These are phyloP conservation scores for Endocalyx cinctus DNA, from an alignment of 2,329 filamentous ascomycete genomes.

Conservation along the genomic window DNA sequence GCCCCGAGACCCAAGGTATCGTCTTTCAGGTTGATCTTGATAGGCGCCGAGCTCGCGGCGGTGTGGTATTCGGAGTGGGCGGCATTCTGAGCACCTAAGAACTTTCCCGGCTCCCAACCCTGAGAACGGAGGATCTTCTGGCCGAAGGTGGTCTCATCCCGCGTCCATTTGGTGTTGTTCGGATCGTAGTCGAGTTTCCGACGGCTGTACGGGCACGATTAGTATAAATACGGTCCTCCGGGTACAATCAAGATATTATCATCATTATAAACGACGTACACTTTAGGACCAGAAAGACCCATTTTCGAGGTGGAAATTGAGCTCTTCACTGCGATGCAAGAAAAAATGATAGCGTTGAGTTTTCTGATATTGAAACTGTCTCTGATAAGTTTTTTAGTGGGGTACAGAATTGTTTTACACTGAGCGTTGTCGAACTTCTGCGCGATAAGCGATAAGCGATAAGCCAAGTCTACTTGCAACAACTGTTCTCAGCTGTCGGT, in stretches of 20 bases:
- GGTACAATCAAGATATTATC: background rate
- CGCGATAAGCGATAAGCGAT: too few relatives aligned
- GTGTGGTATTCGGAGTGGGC: conserved; percentile 73
- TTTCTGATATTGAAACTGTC: too few relatives aligned
- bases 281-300: conserved; percentile 23
- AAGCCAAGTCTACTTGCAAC: too few relatives aligned
- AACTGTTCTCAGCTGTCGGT: too few relatives aligned
- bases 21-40: conserved; percentile 81
- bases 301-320: too few relatives aligned
- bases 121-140: conserved; percentile 84
- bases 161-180: conserved; percentile 92
- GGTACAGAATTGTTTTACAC: too few relatives aligned
- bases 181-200: conserved; percentile 83
- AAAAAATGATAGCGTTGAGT: too few relatives aligned
- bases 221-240: conserved; percentile 4
- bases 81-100: conserved; percentile 73
- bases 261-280: conserved; percentile 11
- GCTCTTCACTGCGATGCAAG: too few relatives aligned
- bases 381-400: too few relatives aligned
- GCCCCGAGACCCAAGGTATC: conserved; percentile 89
- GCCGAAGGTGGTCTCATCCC: conserved; percentile 76
- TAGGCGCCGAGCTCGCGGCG: conserved; percentile 76
- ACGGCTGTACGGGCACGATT: conserved; percentile 22
- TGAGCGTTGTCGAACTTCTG: too few relatives aligned
- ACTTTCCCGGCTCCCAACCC: conserved; percentile 84